These are phyloP conservation scores for Plasmodium berghei DNA, from an alignment of 169 alveolate genomes.

Conservation along the genomic window DNA sequence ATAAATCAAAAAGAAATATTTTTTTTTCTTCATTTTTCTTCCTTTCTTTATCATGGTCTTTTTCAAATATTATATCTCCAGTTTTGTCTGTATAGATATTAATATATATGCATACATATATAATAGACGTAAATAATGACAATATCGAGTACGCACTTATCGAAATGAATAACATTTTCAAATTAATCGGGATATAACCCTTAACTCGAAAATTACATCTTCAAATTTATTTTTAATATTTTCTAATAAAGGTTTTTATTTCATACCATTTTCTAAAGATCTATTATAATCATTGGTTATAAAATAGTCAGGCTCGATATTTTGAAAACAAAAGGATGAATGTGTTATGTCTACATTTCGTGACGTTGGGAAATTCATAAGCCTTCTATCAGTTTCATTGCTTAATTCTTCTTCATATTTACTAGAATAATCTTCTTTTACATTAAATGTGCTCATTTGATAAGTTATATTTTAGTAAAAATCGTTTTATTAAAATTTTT, in stretches of 20 bases:
- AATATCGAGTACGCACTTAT: too few relatives aligned
- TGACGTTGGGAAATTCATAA: conserved; percentile 24
- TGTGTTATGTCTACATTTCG: conserved; percentile 6
- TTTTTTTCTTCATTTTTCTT: conserved; percentile 21
- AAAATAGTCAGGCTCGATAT: conserved; percentile 16
- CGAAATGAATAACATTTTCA: too few relatives aligned
- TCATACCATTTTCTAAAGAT: neutral
- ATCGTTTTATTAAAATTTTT: neutral
- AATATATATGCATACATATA: too few relatives aligned
- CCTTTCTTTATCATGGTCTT: conserved; percentile 12
- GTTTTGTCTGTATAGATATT: neutral
- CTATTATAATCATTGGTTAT: conserved; percentile 29
- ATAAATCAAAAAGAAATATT: conserved; percentile 26
- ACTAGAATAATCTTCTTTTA: neutral
- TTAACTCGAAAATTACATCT: too few relatives aligned
- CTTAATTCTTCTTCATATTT: conserved; percentile 10
- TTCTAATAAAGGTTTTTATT: neutral
- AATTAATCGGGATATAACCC: too few relatives aligned
- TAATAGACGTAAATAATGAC: too few relatives aligned
- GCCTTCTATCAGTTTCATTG: conserved; percentile 9
- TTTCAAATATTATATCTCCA: conserved; percentile 28
- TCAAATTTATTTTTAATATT: too few relatives aligned
- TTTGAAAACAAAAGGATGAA: neutral
- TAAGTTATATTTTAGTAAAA: neutral
- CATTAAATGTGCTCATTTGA: neutral